phyloP scores from a whole-genome alignment of 2,329 filamentous ascomycete species.

The Cyphellophora attinorum region DNA sequence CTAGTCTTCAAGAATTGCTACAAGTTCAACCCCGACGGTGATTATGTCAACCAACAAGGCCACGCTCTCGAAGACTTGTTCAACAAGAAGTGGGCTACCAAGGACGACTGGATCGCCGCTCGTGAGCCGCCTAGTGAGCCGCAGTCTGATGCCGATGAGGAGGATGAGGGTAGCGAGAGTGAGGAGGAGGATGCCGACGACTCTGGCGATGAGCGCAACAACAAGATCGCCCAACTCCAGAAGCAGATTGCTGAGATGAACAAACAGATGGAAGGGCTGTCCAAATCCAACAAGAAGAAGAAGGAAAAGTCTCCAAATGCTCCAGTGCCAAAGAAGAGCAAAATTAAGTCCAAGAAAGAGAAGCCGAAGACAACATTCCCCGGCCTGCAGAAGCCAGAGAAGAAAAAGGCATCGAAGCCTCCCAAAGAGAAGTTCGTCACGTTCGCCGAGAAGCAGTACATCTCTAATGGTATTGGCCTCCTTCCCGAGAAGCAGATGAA shows the following conservation, averaged over 20 bases:
- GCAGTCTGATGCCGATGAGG: constrained; percentile 54
- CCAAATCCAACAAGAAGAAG: constrained; percentile 36
- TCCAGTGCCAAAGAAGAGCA: constrained; percentile 35
- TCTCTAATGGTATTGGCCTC: constrained; percentile 74
- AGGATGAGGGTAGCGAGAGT: constrained; percentile 65
- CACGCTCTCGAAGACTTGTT: constrained; percentile 67
- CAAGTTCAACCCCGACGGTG: constrained; percentile 77
- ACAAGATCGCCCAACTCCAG: constrained; percentile 56
- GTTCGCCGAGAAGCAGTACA: constrained; percentile 78
- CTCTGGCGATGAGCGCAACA: constrained; percentile 46
- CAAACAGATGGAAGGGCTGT: constrained; percentile 49
- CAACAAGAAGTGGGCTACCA: constrained; percentile 64
- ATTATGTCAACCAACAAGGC: constrained; percentile 63
- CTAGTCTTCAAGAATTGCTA: constrained; percentile 84
- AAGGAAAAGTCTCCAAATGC: constrained; percentile 50
- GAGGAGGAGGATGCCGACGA: constrained; percentile 56
- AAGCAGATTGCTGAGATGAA: constrained; percentile 67
- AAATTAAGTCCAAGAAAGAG: constrained; percentile 37
- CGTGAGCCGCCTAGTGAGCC: constrained; percentile 59
- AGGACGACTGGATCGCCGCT: constrained; percentile 69
- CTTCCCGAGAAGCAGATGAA: constrained; percentile 70
- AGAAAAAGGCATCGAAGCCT: constrained; percentile 34
- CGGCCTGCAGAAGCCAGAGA: constrained; percentile 32
- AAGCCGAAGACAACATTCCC: constrained; percentile 25
- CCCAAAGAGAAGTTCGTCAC: constrained; percentile 58